Conservation (phyloP, 2,329 filamentous ascomycete species). For the Xylariaceae sp. region DNA sequence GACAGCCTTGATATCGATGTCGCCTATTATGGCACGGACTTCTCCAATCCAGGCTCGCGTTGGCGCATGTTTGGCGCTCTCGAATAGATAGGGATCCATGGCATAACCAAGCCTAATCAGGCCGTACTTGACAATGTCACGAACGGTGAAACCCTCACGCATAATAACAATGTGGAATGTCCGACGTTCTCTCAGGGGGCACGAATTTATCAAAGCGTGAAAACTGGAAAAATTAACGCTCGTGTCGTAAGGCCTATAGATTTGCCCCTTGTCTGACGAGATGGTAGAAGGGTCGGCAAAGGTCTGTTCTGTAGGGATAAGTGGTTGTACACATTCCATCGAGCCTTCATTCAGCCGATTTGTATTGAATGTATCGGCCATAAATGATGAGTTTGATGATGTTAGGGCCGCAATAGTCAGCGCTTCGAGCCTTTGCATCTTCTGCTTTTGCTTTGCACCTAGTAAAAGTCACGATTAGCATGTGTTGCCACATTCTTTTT, state of each 20-base stretch:
- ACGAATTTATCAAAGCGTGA: not conserved
- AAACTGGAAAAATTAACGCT: not conserved
- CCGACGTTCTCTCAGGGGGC: constrained; percentile 6
- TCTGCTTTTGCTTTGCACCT: constrained; percentile 18
- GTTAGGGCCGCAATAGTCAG: constrained; percentile 11
- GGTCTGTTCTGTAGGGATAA: not conserved
- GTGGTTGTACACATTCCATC: not conserved
- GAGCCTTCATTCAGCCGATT: not conserved
- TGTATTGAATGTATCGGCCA: not conserved
- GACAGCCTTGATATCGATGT: constrained; percentile 1
- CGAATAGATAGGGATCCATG: constrained; percentile 4
- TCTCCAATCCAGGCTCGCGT: constrained; percentile 4
- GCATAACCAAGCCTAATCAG: constrained; percentile 16
- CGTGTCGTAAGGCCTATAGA: not conserved
- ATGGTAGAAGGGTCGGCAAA: too few relatives aligned
- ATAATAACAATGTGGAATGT: constrained; percentile 9
- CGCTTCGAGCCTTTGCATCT: constrained; percentile 14
- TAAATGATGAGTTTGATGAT: not conserved
- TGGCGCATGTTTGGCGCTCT: constrained; percentile 1
- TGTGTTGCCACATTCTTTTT: not conserved
- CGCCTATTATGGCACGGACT: not conserved
- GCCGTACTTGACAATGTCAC: constrained; percentile 20
- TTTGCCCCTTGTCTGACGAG: too few relatives aligned
- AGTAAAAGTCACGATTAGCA: not conserved
- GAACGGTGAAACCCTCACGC: constrained; percentile 15